Evolutionary conservation across 768 basidiomycete species (phyloP).

Genomic region (Psilocybe cubensis): DNA sequence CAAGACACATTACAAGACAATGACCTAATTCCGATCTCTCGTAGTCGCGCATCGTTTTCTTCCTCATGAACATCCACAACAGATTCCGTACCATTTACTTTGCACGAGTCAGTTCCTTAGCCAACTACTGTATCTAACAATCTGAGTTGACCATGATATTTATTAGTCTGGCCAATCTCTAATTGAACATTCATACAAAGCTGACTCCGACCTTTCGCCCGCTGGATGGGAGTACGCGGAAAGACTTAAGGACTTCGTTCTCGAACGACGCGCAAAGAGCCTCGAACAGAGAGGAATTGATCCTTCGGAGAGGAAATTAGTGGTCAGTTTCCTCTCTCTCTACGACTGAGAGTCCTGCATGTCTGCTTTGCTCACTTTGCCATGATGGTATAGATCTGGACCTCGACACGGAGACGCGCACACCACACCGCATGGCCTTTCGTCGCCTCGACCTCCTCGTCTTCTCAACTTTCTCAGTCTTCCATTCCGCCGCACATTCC

Average conservation of each 20-base stretch:
- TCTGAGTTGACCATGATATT: background rate
- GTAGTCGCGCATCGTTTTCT: conserved; percentile 95
- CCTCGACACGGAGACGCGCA: conserved; percentile 89
- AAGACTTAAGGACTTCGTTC: conserved; percentile 85
- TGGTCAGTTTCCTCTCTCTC: conserved; percentile 46
- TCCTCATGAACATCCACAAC: conserved; percentile 99
- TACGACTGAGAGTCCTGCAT: background rate
- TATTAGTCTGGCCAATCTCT: conserved; percentile 94
- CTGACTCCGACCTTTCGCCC: conserved; percentile 94
- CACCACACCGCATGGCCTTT: conserved; percentile 99
- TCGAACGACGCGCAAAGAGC: conserved; percentile 78
- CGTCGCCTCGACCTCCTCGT: conserved; percentile 38
- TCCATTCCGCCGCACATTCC: conserved; percentile 22
- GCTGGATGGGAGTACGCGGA: conserved; percentile 97
- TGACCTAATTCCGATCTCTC: background rate
- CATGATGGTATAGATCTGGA: conserved; percentile 78
- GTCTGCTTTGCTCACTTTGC: background rate
- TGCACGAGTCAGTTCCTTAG: conserved; percentile 68
- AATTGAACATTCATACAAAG: conserved; percentile 98
- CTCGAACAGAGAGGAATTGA: conserved; percentile 73
- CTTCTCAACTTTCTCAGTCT: conserved; percentile 7
- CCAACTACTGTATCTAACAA: background rate
- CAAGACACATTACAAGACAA: background rate
- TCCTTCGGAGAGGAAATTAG: conserved; percentile 61
- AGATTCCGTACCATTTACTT: conserved; percentile 93